These are phyloP conservation scores for Trichophyton simii DNA, from an alignment of 2,329 filamentous ascomycete genomes.

Conservation along the genomic window DNA sequence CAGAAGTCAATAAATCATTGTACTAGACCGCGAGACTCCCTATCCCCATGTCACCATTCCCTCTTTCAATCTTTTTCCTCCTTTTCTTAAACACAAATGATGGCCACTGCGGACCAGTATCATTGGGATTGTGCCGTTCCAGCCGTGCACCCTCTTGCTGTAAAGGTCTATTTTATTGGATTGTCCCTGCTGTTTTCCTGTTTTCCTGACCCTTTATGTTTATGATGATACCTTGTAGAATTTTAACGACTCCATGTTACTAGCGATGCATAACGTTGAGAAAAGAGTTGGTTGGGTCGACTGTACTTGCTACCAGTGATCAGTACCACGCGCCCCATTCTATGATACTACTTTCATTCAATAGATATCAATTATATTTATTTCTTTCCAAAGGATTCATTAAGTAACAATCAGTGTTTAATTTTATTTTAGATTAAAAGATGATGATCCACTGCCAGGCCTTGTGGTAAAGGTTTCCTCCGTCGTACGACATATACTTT, in stretches of 20 bases:
- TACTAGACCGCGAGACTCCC: not conserved
- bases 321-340: not conserved
- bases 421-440: not conserved
- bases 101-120: not conserved
- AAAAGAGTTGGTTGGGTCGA: not conserved
- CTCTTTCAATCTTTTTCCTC: not conserved
- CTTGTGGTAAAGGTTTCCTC: too few relatives aligned
- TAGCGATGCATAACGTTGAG: not conserved
- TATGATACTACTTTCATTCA: not conserved
- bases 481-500: too few relatives aligned
- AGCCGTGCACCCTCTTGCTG: not conserved
- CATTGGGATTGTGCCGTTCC: not conserved
- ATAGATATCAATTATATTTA: not conserved
- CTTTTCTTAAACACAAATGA: not conserved
- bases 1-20: not conserved
- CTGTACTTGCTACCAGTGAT: not conserved
- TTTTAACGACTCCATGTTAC: not conserved
- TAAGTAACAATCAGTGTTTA: not conserved
- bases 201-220: not conserved
- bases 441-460: not conserved
- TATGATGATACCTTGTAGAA: slow-evolving; percentile 6
- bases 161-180: not conserved
- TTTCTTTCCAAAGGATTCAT: not conserved
- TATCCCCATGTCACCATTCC: not conserved
- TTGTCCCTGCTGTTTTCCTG: not conserved